Conservation (phyloP, 257 asterid species). For the Solanum acaule region DNA sequence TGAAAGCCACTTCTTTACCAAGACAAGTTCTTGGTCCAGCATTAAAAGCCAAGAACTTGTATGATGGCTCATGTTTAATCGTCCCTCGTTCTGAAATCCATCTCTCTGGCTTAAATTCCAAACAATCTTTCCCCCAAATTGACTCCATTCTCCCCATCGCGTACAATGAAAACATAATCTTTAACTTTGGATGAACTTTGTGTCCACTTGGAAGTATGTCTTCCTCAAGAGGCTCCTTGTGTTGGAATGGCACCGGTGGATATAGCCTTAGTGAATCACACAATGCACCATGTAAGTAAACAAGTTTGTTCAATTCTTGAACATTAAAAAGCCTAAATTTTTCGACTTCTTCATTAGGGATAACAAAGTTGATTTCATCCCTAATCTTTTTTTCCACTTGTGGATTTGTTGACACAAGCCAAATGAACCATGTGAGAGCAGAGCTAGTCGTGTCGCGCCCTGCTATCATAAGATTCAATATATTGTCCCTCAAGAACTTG, state of each 20-base stretch:
- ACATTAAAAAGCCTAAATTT: slow-evolving; percentile 14
- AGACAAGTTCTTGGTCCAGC: slow-evolving; percentile 67
- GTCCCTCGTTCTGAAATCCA: slow-evolving; percentile 39
- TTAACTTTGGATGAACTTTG: slow-evolving; percentile 28
- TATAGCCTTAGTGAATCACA: slow-evolving; percentile 46
- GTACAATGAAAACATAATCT: slow-evolving; percentile 36
- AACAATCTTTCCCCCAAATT: slow-evolving; percentile 47
- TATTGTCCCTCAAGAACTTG: slow-evolving; percentile 44
- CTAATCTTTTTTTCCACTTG: slow-evolving; percentile 19
- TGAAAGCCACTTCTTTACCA: slow-evolving; percentile 55
- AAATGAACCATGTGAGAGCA: slow-evolving; percentile 50
- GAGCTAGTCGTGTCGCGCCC: slow-evolving; percentile 57
- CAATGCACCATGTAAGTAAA: slow-evolving; percentile 44
- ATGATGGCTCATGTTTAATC: slow-evolving; percentile 43
- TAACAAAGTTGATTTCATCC: slow-evolving; percentile 22
- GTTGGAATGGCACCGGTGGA: slow-evolving; percentile 62
- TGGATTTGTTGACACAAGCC: slow-evolving; percentile 49
- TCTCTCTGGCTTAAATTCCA: slow-evolving; percentile 51
- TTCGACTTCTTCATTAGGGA: neutral
- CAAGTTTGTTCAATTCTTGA: slow-evolving; percentile 23
- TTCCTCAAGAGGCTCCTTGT: slow-evolving; percentile 32
- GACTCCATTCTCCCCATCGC: slow-evolving; percentile 59
- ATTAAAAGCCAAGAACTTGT: slow-evolving; percentile 51
- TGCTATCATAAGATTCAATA: slow-evolving; percentile 47
- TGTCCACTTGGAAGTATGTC: slow-evolving; percentile 57